Evolutionary conservation across 331 rosid genomes (phyloP), one percentile per base, ranked within the genome.

Genomic region (Ulmus americana): DNA sequence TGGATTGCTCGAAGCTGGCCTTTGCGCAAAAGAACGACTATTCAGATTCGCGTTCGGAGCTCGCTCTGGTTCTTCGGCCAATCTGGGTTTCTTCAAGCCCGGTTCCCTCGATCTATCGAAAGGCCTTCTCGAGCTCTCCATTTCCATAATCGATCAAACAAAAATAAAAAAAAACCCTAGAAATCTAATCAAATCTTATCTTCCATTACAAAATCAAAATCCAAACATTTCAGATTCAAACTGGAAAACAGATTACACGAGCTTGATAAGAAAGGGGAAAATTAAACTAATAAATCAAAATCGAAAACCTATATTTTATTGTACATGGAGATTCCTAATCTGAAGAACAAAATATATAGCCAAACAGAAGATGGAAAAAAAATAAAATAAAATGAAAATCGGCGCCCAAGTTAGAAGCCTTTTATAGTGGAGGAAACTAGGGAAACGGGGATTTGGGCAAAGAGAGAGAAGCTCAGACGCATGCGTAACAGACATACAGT

Each of bases 71-170:
- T 88, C 96, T 0, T 87, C 89, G 50, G 56, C 67, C 72, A 92
- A 68, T 67, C 97, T 79, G 15, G 91, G 85, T 45, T 92, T 92
- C 91, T 92, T 89, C 41, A 91, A 4, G 35, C 86, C 95, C 1
- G 84, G 86, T 39, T 85, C 95, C 63, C 86, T 89, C 39, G 97
- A 85, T 89, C 96, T 81, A 64, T 81, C 91, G 43, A 86, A 82
- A 57, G 89, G 81, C 75, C 97, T 83, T 38, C 98, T 94, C 49
- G 95, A 63, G 77, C 80, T 84, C 65, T 86, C 96, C 97, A 88
- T 92, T 67, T 80, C 83, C 84, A 77, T 81, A 53, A 68, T 40
- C 68, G 67, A 64, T 52, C 35, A 57, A 57, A 11, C 62, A 15
- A 41, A 40, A 45, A 40, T n/a, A 55, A 61, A 5, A 58, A 72